Conservation (phyloP, 306 rosid genomes). For the Begonia peltatifolia region DNA sequence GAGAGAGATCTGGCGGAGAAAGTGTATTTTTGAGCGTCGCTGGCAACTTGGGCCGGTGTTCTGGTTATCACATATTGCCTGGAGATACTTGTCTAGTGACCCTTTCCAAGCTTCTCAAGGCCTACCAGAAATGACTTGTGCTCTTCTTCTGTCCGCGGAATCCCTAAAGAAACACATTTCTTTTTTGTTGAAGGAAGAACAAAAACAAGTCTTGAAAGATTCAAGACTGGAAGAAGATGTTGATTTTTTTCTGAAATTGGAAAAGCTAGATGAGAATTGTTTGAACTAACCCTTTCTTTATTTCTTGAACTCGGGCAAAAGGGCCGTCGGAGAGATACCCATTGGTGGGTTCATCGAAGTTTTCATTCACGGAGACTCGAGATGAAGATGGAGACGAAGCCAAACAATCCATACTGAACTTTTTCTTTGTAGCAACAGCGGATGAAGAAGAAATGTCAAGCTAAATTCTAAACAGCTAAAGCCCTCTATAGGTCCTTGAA, state of each 20-base stretch:
- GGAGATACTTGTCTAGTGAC: constrained; percentile 92
- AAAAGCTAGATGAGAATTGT: not conserved
- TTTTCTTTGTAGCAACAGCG: constrained; percentile 39
- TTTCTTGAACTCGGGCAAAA: constrained; percentile 39
- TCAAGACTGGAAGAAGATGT: not conserved
- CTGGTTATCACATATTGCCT: constrained; percentile 60
- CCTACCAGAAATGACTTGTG: constrained; percentile 68
- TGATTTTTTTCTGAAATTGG: too few species aligned
- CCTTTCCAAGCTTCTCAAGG: constrained; percentile 76
- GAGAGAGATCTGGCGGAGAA: constrained; percentile 41
- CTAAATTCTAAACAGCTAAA: constrained; percentile 75
- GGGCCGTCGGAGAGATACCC: constrained; percentile 78
- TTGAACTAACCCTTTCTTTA: constrained; percentile 44
- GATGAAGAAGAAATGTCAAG: constrained; percentile 20
- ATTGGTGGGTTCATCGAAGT: constrained; percentile 21
- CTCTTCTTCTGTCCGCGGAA: constrained; percentile 93
- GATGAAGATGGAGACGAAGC: constrained; percentile 30
- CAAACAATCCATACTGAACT: constrained; percentile 67
- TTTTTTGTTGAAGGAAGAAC: too few species aligned
- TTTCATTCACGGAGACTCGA: constrained; percentile 22
- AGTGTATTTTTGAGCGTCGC: constrained; percentile 94
- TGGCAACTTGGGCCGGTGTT: constrained; percentile 94
- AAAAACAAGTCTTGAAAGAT: too few species aligned
- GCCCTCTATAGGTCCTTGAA: constrained; percentile 63
- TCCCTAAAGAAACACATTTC: too few species aligned